Base-by-base conservation (phyloP, 2,329 filamentous ascomycete species). In the Clonostachys sp. region DNA sequence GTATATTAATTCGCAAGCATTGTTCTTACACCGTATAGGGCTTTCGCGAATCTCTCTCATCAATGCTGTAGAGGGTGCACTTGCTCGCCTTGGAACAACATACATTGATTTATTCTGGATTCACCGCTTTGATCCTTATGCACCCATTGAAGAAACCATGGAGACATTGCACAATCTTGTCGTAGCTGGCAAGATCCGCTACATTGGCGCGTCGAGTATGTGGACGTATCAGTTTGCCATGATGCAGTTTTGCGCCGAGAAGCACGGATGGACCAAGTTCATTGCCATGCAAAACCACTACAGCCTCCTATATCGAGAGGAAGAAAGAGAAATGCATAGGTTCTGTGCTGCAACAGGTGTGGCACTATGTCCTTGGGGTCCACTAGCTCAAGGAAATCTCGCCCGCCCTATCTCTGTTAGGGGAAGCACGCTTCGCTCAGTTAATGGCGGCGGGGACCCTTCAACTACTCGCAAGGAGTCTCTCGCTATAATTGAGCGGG, bases 21-120 rank as follows among this genome's bases (percentile, higher is more conserved):
- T 24, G 7, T 24, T 24, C 24, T 24, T 24, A 24, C 24, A 8
- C 24, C 24, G 3, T 24, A 7, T 24, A 24, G 56, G 55, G 4
- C 66, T 86, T 16, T 81, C 76, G 12, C 70, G 84, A 30, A 77
- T 77, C 53, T 77, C 81, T 48, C 85, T 87, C 56, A 81, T 87
- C 57, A 76, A 82, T 51, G 77, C 80, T 0, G 83, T 87, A 9
- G 74, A 86, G 39, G 75, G 70, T 30, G 81, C 76, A 45, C 68
- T 82, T 12, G 59, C 68, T 46, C 65, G 80, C 12, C 65, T 84
- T 13, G 73, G 71, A 33, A 78, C 74, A 2, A 57, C 59, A 24
- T 82, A 83, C 59, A 77, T 82, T 45, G 78, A 82, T 58, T 69
- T 82, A 3, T 64, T 83, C 5, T 53, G 56, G 42, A 76, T 83